Evolutionary conservation across 257 asterid species (phyloP).

Genomic region (Solanum bulbocastanum): DNA sequence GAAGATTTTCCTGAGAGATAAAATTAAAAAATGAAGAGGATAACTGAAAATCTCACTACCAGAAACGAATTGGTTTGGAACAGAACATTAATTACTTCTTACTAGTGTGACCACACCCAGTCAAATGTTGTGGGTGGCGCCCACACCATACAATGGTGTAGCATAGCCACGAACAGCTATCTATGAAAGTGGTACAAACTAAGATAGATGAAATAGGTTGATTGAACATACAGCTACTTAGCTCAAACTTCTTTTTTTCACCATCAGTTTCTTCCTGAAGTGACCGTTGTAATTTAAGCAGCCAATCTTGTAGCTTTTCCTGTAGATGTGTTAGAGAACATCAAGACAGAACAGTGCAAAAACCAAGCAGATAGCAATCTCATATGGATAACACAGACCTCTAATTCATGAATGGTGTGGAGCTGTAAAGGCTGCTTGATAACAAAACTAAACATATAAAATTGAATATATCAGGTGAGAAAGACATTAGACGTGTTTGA

Average conservation of each 20-base stretch:
- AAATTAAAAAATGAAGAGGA: background rate
- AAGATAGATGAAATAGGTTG: background rate
- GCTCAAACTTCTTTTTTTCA: slow-evolving; percentile 33
- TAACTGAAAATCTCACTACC: background rate
- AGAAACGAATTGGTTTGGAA: background rate
- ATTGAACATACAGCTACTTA: slow-evolving; percentile 50
- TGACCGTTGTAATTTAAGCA: slow-evolving; percentile 42
- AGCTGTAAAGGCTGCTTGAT: background rate
- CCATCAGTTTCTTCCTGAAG: slow-evolving; percentile 61
- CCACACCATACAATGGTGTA: background rate
- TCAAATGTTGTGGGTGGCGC: background rate
- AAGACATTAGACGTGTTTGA: background rate
- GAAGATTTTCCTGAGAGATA: background rate
- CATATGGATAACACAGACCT: background rate
- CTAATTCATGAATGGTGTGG: background rate
- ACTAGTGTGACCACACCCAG: background rate
- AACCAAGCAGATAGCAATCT: background rate
- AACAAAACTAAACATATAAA: background rate
- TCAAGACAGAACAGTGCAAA: background rate
- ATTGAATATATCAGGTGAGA: background rate
- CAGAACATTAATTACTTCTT: background rate
- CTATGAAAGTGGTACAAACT: background rate
- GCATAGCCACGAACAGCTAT: background rate
- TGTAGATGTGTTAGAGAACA: slow-evolving; percentile 16
- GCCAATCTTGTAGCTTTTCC: slow-evolving; percentile 90